These are phyloP conservation scores for Obba rivulosa DNA, from an alignment of 768 basidiomycete genomes.

Conservation along the genomic window DNA sequence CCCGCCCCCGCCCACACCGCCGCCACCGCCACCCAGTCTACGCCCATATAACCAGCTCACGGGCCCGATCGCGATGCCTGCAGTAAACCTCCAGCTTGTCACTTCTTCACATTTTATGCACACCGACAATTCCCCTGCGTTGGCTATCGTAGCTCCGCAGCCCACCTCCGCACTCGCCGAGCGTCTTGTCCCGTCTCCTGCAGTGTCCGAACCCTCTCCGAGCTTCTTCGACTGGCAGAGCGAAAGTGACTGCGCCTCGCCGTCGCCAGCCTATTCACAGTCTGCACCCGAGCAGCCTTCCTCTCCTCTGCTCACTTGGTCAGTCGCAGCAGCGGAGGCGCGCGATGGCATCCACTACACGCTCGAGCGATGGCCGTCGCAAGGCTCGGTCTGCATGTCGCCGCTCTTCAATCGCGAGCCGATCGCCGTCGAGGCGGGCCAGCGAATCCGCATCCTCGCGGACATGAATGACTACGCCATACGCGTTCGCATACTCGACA, in stretches of 20 bases:
- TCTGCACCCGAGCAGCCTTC: background rate
- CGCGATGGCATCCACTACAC: conserved; percentile 21
- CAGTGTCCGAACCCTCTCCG: background rate
- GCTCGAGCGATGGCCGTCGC: conserved; percentile 19
- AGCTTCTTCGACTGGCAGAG: conserved; percentile 3
- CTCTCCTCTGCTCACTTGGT: conserved; percentile 5
- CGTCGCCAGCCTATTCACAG: background rate
- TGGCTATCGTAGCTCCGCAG: background rate
- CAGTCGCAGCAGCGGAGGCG: conserved; percentile 18
- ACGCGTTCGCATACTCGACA: conserved; percentile 16
- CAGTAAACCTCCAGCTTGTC: no score
- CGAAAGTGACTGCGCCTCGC: background rate
- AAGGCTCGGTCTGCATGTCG: conserved; percentile 13
- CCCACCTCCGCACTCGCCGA: no score
- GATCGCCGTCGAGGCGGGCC: conserved; percentile 16
- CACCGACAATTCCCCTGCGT: no score
- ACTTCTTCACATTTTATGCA: no score
- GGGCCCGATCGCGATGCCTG: no score
- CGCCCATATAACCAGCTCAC: no score
- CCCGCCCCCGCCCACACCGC: no score
- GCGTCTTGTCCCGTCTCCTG: background rate
- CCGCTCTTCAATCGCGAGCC: conserved; percentile 20
- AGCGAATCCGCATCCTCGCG: conserved; percentile 18
- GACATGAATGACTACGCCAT: conserved; percentile 20
- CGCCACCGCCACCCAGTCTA: no score